phyloP scores from a whole-genome alignment of 2,329 filamentous ascomycete genomes.

The Trichothecium roseum region DNA sequence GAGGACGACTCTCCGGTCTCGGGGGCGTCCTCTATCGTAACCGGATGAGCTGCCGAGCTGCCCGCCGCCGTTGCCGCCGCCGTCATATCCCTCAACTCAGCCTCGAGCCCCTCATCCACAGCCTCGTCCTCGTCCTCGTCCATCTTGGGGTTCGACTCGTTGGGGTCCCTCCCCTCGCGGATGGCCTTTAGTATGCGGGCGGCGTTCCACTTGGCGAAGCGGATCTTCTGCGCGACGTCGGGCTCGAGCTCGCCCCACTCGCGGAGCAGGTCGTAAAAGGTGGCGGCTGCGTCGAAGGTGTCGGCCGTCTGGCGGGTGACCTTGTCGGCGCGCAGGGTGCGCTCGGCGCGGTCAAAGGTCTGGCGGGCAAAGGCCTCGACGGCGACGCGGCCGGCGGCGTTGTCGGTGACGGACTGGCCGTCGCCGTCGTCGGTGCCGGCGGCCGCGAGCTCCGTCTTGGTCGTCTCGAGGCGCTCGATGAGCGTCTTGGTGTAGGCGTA shows the following conservation, averaged over 20 bases:
- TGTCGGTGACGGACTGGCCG: conserved; percentile 80
- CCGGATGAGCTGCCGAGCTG: conserved; percentile 27
- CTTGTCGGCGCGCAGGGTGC: conserved; percentile 70
- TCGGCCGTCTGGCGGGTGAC: conserved; percentile 88
- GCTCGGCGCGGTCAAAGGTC: conserved; percentile 75
- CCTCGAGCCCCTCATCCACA: conserved; percentile 13
- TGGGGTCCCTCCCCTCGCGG: conserved; percentile 84
- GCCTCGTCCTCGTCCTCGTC: conserved; percentile 16
- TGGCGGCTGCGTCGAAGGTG: conserved; percentile 85
- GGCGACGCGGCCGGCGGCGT: conserved; percentile 78
- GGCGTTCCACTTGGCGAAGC: conserved; percentile 94
- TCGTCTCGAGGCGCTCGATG: conserved; percentile 78
- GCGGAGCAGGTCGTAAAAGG: conserved; percentile 79
- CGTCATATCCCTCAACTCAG: conserved; percentile 19
- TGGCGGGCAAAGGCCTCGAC: conserved; percentile 90
- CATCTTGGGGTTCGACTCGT: conserved; percentile 71
- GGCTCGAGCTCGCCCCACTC: conserved; percentile 71
- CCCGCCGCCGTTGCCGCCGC: conserved; percentile 12
- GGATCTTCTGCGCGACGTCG: conserved; percentile 78
- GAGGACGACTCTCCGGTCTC: conserved; percentile 30
- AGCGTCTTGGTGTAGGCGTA: conserved; percentile 70
- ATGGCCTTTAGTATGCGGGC: conserved; percentile 83
- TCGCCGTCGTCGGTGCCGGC: too few relatives aligned
- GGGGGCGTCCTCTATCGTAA: conserved; percentile 42
- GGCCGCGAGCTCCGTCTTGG: conserved; percentile 50